Base-by-base conservation (phyloP, 23 red algal genomes). In the Chondrus crispus region DNA sequence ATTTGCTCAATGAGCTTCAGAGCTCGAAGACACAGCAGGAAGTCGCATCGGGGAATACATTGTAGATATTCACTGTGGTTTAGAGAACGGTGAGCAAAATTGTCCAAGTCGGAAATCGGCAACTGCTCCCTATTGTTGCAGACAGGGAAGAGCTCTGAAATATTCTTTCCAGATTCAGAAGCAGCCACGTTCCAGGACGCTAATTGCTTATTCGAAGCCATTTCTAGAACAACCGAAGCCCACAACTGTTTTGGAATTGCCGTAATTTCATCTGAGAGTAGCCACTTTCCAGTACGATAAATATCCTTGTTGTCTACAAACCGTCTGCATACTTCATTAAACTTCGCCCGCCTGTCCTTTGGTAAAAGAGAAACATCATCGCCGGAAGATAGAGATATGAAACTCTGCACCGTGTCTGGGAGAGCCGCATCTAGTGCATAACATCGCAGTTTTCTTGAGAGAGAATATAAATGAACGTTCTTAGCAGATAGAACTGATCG, bases 381-480 rank as follows among this genome's bases (percentile, higher is more conserved):
- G 22, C 9, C 46, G 37, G 6, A 5, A 8, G 76, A 24, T 53
- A 81, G 11, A 12, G 76, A 53, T 5, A 81, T 50, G 35, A 83
- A 3, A 62, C 18, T 29, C 16, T 35, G 3, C 39, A 83, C 79
- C 10, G 29, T 62, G 13, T 49, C 9, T 5, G 39, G 62, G 3
- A 83, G 48, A 2, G 79, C 49, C 8, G 4, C 6, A 35, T 33
- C 4, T 39, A 40, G 7, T 62, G 79, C 53, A 38, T 83, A 83
- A 8, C 79, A 83, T 28, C 79, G 48, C 43, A 83, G 62, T 52
- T 57, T 83, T 83, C 51, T 62, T 5, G 79, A 13, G 3, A 83
- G 32, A 10, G 79, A 83, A 13, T 35, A 83, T 13, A 83, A 7
- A 49, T 83, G 79, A 3, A 83, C 51, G 8, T 83, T 33, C 3